Base-by-base conservation (phyloP, 2,329 filamentous ascomycete species). In the Aspergillus felis region DNA sequence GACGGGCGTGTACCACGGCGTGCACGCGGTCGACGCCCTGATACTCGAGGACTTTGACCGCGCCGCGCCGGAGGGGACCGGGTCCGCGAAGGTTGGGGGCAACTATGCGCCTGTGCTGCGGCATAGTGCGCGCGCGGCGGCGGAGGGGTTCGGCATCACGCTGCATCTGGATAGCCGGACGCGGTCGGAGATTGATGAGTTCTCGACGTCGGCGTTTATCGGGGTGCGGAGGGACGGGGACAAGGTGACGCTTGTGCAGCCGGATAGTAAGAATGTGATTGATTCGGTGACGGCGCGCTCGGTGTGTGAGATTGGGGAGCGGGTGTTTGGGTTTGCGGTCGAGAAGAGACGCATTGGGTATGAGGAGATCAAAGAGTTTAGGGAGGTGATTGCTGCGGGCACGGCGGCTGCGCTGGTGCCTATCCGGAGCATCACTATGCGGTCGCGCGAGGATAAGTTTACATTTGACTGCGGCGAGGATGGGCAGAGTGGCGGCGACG, bases 1-100 rank as follows among this genome's bases (percentile, higher is more conserved):
- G 0, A 95, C 91, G 0, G 93, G 93, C 7, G 92, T 96, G 17
- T 97, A 97, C 79, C 93, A 97, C 75, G 93, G 94, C 41, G 85
- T 88, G 0, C 86, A 92, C 65, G 91, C 93, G 0, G 91, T 96
- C n/a, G 87, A 89, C 68, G 91, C 89, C 1, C 78, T 97, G 54
- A 89, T 97, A 58, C 82, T 97, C 2, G 93, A 97, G 68, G 88
- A 94, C 29, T 97, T 97, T 71, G 93, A 97, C 74, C 90, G 93
- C 29, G 85, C 92, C 0, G 93, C 93, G n/a, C 93, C 94, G 1
- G 86, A 92, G 67, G 93, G 93, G 0, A 95, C 90, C 0, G 93
- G 93, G 0, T 87, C 86, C 61, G 93, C 91, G n/a, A 97, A 97
- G 78, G 84, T 97, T 3, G 93, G 94, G 27, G 94, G 93, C 14